Conservation (phyloP, 2,329 filamentous ascomycete species). For the Ascocoryne sarcoides region DNA sequence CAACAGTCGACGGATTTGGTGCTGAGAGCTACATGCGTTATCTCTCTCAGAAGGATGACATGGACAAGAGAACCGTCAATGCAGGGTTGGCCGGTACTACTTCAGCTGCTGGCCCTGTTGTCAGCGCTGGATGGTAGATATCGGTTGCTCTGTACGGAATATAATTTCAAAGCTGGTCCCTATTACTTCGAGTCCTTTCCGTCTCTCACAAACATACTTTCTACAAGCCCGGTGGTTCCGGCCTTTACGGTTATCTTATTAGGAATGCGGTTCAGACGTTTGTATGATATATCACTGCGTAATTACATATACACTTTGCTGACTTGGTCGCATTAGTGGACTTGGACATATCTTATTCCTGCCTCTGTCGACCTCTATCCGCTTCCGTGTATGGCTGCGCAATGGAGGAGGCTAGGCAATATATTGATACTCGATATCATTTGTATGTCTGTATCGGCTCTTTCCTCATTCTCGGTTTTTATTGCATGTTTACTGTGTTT, state of each 20-base stretch:
- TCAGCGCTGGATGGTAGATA: neutral
- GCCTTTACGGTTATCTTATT: neutral
- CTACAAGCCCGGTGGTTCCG: neutral
- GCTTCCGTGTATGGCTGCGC: neutral
- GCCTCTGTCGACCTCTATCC: neutral
- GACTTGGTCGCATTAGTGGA: neutral
- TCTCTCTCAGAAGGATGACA: constrained; percentile 15
- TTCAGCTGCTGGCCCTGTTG: neutral
- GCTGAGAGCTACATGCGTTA: constrained; percentile 22
- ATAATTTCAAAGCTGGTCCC: neutral
- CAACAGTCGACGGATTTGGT: constrained; percentile 8
- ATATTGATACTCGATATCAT: neutral
- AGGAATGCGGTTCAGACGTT: neutral
- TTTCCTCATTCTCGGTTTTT: neutral
- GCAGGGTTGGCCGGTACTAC: constrained; percentile 1
- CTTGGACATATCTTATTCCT: neutral
- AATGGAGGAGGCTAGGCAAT: neutral
- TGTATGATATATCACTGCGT: neutral
- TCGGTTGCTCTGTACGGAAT: neutral
- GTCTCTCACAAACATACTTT: neutral
- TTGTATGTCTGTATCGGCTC: neutral
- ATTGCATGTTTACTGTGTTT: neutral
- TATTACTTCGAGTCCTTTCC: neutral
- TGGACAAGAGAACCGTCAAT: constrained; percentile 15
- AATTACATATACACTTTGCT: neutral